Evolutionary conservation across 805 yeast genomes (phyloP).

Genomic region (Nakazawaea pomicola): DNA sequence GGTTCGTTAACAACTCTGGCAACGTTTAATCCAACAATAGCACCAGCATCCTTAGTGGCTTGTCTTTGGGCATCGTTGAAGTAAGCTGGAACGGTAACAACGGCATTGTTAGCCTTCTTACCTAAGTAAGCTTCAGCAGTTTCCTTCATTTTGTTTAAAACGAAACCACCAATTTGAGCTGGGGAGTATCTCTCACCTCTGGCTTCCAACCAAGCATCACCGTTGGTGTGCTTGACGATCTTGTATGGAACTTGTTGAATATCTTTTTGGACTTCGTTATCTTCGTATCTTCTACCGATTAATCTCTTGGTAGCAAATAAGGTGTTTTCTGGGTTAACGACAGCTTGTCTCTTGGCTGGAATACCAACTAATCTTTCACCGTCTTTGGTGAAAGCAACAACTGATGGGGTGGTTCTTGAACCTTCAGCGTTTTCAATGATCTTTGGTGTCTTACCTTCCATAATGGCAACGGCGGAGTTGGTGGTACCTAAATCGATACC

Average conservation of each 20-base stretch:
- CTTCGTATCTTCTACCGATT: constrained; percentile 68
- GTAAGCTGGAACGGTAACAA: constrained; percentile 87
- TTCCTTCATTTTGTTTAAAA: constrained; percentile 96
- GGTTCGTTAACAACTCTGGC: constrained; percentile 89
- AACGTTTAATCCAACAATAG: constrained; percentile 89
- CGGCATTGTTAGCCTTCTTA: constrained; percentile 83
- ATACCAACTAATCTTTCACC: constrained; percentile 54
- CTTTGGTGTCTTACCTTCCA: constrained; percentile 56
- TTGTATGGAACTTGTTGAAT: constrained; percentile 56
- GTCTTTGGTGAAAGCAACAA: constrained; percentile 58
- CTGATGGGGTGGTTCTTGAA: constrained; percentile 72
- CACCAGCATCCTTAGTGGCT: constrained; percentile 96
- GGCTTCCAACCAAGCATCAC: constrained; percentile 65
- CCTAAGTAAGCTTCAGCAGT: constrained; percentile 92
- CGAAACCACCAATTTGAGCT: constrained; percentile 63
- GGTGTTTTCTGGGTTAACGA: constrained; percentile 70
- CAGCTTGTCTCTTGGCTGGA: constrained; percentile 74
- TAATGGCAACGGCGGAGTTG: constrained; percentile 79
- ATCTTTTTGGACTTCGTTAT: constrained; percentile 67
- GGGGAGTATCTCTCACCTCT: constrained; percentile 52
- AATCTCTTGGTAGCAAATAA: constrained; percentile 79
- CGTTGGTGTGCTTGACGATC: constrained; percentile 53
- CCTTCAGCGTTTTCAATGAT: constrained; percentile 79
- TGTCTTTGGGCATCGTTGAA: constrained; percentile 90
- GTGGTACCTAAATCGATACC: constrained; percentile 88